A percentile compares a stretch with the other conserved stretches of the same genome.
Conservation (phyloP, 306 rosid species). For the Cucumis hystrix region DNA sequence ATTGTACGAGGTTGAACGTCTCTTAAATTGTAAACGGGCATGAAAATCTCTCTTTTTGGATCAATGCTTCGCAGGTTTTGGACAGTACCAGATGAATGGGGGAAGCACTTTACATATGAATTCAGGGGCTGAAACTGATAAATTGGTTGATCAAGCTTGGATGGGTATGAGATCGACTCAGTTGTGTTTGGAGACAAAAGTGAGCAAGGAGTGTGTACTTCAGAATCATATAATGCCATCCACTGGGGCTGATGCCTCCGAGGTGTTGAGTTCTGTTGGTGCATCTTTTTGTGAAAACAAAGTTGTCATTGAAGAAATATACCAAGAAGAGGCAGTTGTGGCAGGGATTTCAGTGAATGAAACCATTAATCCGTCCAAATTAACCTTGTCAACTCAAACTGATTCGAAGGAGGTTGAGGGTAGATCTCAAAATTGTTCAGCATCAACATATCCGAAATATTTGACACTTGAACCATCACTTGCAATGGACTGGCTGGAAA, state of each 20-base stretch:
- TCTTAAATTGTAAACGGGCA: background rate
- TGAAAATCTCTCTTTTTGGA: background rate
- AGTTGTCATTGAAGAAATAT: conserved; percentile 24
- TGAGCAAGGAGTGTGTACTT: conserved; percentile 25
- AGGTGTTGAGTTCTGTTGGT: conserved; percentile 21
- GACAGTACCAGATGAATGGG: conserved; percentile 30
- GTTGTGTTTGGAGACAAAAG: conserved; percentile 29
- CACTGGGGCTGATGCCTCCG: conserved; percentile 27
- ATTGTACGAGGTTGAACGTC: background rate
- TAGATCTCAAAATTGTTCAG: conserved; percentile 26
- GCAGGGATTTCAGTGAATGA: conserved; percentile 31
- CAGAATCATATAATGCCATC: conserved; percentile 32
- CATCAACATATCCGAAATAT: conserved; percentile 43
- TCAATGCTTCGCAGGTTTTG: conserved; percentile 25
- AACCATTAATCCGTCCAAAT: conserved; percentile 20
- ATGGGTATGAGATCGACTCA: conserved; percentile 25
- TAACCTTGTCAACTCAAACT: conserved; percentile 24
- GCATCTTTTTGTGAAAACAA: conserved; percentile 27
- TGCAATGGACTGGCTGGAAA: conserved; percentile 99
- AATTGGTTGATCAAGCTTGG: conserved; percentile 34
- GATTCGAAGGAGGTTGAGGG: conserved; percentile 27
- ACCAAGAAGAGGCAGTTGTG: conserved; percentile 16
- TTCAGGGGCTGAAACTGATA: conserved; percentile 12
- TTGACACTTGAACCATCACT: conserved; percentile 83
- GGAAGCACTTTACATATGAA: conserved; percentile 22